Evolutionary conservation across 371 early-diverging fungal genomes (phyloP).

Genomic region (Dichotomocladium elegans): DNA sequence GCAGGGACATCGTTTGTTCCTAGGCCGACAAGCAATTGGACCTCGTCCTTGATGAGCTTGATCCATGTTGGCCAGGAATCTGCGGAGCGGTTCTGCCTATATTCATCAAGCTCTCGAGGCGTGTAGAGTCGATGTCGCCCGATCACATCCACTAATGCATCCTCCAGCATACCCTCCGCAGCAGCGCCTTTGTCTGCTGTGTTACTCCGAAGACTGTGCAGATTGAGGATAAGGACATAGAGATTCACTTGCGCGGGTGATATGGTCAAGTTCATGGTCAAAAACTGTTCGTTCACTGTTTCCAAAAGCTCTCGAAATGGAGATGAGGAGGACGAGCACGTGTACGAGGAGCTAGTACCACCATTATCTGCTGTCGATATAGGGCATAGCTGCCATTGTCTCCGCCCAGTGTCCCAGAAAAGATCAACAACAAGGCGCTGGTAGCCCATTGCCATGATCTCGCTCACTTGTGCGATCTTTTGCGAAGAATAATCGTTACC

Average conservation of each 20-base stretch:
- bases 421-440: conserved; percentile 34
- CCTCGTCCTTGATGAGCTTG: conserved; percentile 18
- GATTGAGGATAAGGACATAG: conserved; percentile 24
- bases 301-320: conserved; percentile 23
- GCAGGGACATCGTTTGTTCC: conserved; percentile 12
- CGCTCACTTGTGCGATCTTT: conserved; percentile 8
- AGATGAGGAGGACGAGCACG: conserved; percentile 15
- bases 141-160: conserved; percentile 2
- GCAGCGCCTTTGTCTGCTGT: not conserved
- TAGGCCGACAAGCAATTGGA: conserved; percentile 30
- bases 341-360: not conserved
- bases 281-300: conserved; percentile 17
- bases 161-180: not conserved
- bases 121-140: conserved; percentile 10
- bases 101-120: not conserved
- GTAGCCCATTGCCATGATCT: conserved; percentile 29
- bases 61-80: conserved; percentile 30
- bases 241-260: conserved; percentile 17
- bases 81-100: not conserved
- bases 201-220: conserved; percentile 16
- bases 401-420: conserved; percentile 25
- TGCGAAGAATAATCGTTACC: conserved; percentile 22
- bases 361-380: not conserved
- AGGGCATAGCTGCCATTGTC: conserved; percentile 40
- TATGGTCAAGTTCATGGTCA: conserved; percentile 6